phyloP scores from a whole-genome alignment of 202 grass and related monocot genomes.

The Brachypodium distachyon region DNA sequence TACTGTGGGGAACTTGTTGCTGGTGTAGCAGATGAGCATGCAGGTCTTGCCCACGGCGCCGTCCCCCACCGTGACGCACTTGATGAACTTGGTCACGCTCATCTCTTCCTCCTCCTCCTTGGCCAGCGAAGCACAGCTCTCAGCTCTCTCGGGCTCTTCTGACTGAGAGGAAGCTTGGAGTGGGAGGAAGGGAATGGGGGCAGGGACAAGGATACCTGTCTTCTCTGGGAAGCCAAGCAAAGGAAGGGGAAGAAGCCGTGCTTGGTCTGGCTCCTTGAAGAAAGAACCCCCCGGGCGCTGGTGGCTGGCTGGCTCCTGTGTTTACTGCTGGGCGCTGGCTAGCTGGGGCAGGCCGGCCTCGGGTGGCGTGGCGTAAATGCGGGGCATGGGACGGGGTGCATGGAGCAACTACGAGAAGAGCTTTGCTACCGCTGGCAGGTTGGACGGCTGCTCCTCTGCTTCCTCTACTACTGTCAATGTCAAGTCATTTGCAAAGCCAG shows the following conservation, averaged over 20 bases:
- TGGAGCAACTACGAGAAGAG: background rate
- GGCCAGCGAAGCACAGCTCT: background rate
- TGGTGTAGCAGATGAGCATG: constrained; percentile 99
- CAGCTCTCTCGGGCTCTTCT: background rate
- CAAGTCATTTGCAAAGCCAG: background rate
- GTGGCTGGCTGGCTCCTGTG: background rate
- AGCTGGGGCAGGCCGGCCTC: background rate
- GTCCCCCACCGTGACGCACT: constrained; percentile 93
- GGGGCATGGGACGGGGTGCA: background rate
- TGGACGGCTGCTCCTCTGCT: background rate
- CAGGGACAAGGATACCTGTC: constrained; percentile 9
- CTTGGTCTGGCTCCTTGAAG: constrained; percentile 18
- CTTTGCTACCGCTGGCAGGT: background rate
- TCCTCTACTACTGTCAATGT: background rate
- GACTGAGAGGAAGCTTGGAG: background rate
- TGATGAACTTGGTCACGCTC: constrained; percentile 85
- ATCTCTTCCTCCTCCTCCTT: constrained; percentile 1
- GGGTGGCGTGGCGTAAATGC: constrained; percentile 30
- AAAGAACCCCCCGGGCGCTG: constrained; percentile 13
- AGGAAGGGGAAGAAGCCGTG: background rate
- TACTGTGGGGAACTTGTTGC: constrained; percentile 99
- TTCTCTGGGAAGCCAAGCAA: constrained; percentile 4
- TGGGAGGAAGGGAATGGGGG: background rate
- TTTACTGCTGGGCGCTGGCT: background rate
- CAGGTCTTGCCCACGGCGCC: constrained; percentile 92